phyloP scores from a whole-genome alignment of 768 basidiomycete genomes.

The Tubosaeta brunneosetosa region DNA sequence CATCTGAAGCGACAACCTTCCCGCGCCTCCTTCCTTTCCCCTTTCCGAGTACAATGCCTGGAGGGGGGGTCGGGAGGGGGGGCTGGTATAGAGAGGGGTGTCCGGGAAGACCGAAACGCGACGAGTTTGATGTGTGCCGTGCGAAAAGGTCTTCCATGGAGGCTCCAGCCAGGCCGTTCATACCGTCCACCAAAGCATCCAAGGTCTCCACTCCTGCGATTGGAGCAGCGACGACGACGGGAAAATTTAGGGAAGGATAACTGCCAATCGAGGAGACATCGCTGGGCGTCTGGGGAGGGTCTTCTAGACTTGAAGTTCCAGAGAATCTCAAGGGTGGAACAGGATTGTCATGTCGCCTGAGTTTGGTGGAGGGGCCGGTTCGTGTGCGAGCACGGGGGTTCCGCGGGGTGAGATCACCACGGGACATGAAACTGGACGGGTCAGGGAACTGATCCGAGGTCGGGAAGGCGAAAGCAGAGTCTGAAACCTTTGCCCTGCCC shows the following conservation, averaged over 20 bases:
- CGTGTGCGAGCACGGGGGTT: constrained; percentile 49
- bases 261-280: constrained; percentile 34
- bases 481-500: constrained; percentile 22
- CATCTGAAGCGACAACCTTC: constrained; percentile 42
- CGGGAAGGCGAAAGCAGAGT: constrained; percentile 27
- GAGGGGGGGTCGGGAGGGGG: constrained; percentile 78
- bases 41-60: constrained; percentile 66
- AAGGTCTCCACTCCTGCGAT: constrained; percentile 77
- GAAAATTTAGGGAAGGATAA: constrained; percentile 40
- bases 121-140: constrained; percentile 40
- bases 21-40: constrained; percentile 29
- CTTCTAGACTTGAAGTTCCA: constrained; percentile 68
- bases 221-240: constrained; percentile 72
- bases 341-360: constrained; percentile 40
- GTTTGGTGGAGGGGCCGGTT: constrained; percentile 49
- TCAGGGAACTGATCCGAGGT: constrained; percentile 24
- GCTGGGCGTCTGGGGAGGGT: constrained; percentile 66
- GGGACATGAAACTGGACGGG: constrained; percentile 22
- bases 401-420: constrained; percentile 32
- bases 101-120: constrained; percentile 51
- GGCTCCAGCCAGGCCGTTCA: constrained; percentile 83
- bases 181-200: constrained; percentile 85
- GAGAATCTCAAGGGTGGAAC: constrained; percentile 59
- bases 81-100: constrained; percentile 80
- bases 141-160: constrained; percentile 52